A percentile compares a stretch with the other conserved stretches of the same genome.
Conservation (phyloP, 2,329 filamentous ascomycete genomes). For the Aspergillus japonicus region DNA sequence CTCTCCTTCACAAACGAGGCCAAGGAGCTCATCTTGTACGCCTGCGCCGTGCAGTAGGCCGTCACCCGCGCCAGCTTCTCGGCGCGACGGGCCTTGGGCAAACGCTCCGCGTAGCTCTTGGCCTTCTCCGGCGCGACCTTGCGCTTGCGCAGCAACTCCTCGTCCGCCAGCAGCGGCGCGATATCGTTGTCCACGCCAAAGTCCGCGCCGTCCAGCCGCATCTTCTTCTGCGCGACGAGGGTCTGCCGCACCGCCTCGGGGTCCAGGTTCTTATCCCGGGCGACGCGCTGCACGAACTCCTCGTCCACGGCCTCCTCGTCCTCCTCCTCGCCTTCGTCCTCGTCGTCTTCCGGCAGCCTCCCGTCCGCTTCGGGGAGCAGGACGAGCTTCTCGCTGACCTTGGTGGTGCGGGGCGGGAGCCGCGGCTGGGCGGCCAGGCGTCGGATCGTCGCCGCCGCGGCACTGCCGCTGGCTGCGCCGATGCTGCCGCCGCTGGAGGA, state of each 20-base stretch:
- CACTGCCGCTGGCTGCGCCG: conserved; percentile 46
- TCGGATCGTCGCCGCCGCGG: conserved; percentile 56
- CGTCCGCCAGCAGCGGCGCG: conserved; percentile 54
- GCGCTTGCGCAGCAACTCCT: conserved; percentile 61
- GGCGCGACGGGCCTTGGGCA: conserved; percentile 82
- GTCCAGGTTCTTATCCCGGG: conserved; percentile 34
- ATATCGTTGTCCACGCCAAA: conserved; percentile 58
- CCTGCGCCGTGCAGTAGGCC: conserved; percentile 93
- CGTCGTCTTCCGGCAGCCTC: conserved; percentile 13
- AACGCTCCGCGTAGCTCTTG: conserved; percentile 90
- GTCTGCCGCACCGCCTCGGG: conserved; percentile 35
- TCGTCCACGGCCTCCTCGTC: conserved; percentile 33
- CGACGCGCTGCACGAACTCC: conserved; percentile 35
- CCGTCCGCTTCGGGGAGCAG: conserved; percentile 61
- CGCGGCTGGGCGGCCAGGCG: conserved; percentile 56
- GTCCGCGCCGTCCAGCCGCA: conserved; percentile 42
- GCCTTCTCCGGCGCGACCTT: conserved; percentile 53
- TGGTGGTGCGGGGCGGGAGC: conserved; percentile 83
- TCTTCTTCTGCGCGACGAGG: conserved; percentile 32
- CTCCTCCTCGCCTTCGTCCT: conserved; percentile 25
- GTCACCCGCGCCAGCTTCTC: conserved; percentile 88
- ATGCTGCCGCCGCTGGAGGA: conserved; percentile 28
- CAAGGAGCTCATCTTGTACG: conserved; percentile 84
- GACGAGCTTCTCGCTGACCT: conserved; percentile 96
- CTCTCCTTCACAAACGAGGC: conserved; percentile 83